Evolutionary conservation across 768 basidiomycete species (phyloP).

Genomic region (Psilocybe sp.): DNA sequence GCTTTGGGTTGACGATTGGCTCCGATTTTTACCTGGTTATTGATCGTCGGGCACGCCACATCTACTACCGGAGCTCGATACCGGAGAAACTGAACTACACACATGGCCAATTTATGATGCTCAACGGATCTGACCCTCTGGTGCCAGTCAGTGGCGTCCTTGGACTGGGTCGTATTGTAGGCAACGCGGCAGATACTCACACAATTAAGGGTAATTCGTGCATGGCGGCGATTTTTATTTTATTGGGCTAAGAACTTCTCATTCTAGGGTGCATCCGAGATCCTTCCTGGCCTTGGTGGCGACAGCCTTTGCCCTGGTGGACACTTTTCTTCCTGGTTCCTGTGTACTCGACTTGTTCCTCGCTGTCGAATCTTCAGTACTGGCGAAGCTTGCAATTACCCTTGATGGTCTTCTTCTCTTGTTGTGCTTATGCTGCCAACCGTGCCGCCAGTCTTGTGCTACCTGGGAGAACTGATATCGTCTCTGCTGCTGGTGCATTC

Average conservation of each 20-base stretch:
- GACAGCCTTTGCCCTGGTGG: slow-evolving; percentile 81
- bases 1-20: slow-evolving; percentile 81
- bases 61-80: slow-evolving; percentile 47
- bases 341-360: slow-evolving; percentile 68
- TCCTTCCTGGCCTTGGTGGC: slow-evolving; percentile 72
- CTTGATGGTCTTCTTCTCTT: slow-evolving; percentile 78
- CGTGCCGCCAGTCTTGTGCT: slow-evolving; percentile 57
- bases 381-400: slow-evolving; percentile 67
- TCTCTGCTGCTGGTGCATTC: slow-evolving; percentile 76
- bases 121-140: slow-evolving; percentile 43
- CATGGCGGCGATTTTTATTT: slow-evolving; percentile 14
- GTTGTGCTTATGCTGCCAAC: slow-evolving; percentile 71
- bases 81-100: slow-evolving; percentile 38
- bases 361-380: slow-evolving; percentile 74
- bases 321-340: slow-evolving; percentile 76
- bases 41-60: slow-evolving; percentile 51
- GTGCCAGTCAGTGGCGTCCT: slow-evolving; percentile 40
- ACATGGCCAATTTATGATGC: slow-evolving; percentile 52
- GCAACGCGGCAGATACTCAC: slow-evolving; percentile 32
- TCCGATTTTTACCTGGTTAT: slow-evolving; percentile 78
- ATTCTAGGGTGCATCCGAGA: slow-evolving; percentile 71
- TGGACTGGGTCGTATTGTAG: slow-evolving; percentile 36
- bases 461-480: slow-evolving; percentile 67
- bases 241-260: slow-evolving; percentile 10
- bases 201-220: slow-evolving; percentile 46